Percentiles rank a stretch among this genome's conserved stretches.
phyloP scores from a whole-genome alignment of 805 yeast genomes.

The Scheffersomyces coipomensis region DNA sequence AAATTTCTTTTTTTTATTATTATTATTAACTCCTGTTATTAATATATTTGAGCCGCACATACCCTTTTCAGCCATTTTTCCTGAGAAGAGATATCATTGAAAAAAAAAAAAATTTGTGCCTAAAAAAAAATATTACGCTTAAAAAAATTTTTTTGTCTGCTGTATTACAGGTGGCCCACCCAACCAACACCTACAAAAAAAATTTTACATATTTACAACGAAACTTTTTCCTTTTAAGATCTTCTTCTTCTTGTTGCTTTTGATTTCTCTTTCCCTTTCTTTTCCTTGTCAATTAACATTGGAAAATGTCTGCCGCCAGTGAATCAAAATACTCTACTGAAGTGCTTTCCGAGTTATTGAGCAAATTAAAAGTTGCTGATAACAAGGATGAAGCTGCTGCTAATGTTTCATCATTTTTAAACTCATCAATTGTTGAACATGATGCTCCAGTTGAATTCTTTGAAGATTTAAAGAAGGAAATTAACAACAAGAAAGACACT shows the following conservation, averaged over 20 bases:
- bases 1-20: neutral
- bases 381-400: constrained; percentile 82
- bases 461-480: constrained; percentile 68
- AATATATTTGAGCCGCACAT: neutral
- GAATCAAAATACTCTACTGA: constrained; percentile 65
- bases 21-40: neutral
- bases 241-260: neutral
- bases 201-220: neutral
- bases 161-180: neutral
- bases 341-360: constrained; percentile 91
- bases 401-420: constrained; percentile 88
- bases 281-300: constrained; percentile 14
- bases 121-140: constrained; percentile 4
- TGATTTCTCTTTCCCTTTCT: constrained; percentile 2
- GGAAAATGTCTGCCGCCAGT: constrained; percentile 52
- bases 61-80: neutral
- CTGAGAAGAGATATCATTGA: constrained; percentile 1
- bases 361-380: constrained; percentile 91
- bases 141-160: neutral
- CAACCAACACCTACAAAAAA: neutral
- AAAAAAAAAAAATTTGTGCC: constrained; percentile 2
- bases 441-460: constrained; percentile 93
- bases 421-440: constrained; percentile 97
- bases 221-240: neutral
- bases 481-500: constrained; percentile 72